Percentiles rank a stretch among this genome's conserved stretches.
phyloP scores from a whole-genome alignment of 495 filamentous ascomycete genomes.

The Aspergillus bridgeri region DNA sequence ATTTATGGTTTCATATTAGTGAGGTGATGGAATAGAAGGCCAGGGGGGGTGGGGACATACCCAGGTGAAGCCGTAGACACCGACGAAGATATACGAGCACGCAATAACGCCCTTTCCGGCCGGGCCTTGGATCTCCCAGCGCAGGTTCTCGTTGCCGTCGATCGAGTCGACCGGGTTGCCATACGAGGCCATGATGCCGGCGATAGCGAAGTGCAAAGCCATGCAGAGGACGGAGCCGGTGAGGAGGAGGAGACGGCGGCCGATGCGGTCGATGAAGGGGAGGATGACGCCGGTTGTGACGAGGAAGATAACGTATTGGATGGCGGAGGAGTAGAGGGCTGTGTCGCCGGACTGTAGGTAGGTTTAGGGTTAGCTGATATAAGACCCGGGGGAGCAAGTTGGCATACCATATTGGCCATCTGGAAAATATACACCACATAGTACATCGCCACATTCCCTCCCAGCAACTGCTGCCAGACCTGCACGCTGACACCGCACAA shows the following conservation, averaged over 20 bases:
- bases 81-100: constrained; percentile 74
- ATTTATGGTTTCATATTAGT: too few relatives aligned
- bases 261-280: constrained; percentile 70
- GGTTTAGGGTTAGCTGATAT: constrained; percentile 2
- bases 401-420: constrained; percentile 53
- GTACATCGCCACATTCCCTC: constrained; percentile 67
- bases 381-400: too few relatives aligned
- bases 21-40: too few relatives aligned
- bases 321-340: constrained; percentile 62
- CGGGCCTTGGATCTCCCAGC: constrained; percentile 56
- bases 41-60: constrained; percentile 18
- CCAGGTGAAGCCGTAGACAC: constrained; percentile 68
- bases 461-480: constrained; percentile 66
- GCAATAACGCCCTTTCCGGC: constrained; percentile 71
- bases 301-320: constrained; percentile 76
- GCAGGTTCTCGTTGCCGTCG: constrained; percentile 63
- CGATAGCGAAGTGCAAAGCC: constrained; percentile 64
- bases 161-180: constrained; percentile 56
- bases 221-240: constrained; percentile 64
- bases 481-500: constrained; percentile 65
- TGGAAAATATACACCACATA: constrained; percentile 70
- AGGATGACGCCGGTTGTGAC: constrained; percentile 65
- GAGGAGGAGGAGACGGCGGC: constrained; percentile 68
- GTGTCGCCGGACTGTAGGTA: constrained; percentile 57
- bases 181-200: constrained; percentile 44